Conservation (phyloP, 768 basidiomycete genomes). For the Naganishia friedmannii region DNA sequence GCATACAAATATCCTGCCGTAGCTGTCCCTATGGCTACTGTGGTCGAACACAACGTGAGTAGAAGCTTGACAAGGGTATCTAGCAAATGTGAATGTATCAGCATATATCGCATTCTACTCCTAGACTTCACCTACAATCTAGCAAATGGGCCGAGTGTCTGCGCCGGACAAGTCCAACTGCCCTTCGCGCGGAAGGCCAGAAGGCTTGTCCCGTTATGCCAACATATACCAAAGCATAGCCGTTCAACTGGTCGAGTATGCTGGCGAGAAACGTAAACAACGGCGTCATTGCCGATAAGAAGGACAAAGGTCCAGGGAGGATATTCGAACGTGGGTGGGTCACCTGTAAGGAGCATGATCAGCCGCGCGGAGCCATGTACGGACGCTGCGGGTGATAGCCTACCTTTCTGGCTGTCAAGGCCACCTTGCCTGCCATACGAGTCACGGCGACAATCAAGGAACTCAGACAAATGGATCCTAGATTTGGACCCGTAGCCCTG, state of each 20-base stretch:
- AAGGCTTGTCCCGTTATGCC: conserved; percentile 74
- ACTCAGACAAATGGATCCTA: conserved; percentile 74
- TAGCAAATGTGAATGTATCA: conserved; percentile 50
- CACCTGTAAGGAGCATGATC: conserved; percentile 21
- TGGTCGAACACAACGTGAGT: conserved; percentile 63
- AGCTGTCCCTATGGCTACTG: conserved; percentile 76
- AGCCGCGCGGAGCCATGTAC: background rate
- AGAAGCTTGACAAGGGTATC: conserved; percentile 71
- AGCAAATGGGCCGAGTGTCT: conserved; percentile 44
- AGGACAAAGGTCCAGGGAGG: conserved; percentile 45
- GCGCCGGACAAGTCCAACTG: conserved; percentile 57
- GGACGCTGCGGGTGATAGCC: background rate
- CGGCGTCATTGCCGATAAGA: conserved; percentile 47
- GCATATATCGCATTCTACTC: conserved; percentile 29
- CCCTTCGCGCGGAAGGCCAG: conserved; percentile 60
- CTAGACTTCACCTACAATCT: conserved; percentile 49
- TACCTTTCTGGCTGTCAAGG: conserved; percentile 40
- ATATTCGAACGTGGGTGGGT: conserved; percentile 43
- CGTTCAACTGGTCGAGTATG: conserved; percentile 59
- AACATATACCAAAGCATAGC: conserved; percentile 68
- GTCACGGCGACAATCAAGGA: conserved; percentile 71
- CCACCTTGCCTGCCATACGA: conserved; percentile 57
- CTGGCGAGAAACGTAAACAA: conserved; percentile 52
- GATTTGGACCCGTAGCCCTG: conserved; percentile 73
- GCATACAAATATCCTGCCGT: conserved; percentile 81